Conservation (phyloP, 345 rosid genomes). For the Arabidopsis arenosa region DNA sequence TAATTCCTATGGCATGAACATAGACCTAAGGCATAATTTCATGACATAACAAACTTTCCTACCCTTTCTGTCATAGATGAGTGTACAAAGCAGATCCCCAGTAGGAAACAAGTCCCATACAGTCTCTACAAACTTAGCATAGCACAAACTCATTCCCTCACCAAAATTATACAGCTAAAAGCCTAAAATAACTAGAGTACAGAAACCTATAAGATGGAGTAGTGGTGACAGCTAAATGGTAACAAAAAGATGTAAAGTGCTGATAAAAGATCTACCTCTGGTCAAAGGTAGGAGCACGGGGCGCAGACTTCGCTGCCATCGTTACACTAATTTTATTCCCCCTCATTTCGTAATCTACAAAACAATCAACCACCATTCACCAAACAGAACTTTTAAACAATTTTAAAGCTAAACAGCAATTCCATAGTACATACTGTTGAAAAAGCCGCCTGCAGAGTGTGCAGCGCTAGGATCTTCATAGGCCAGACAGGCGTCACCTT, state of each 20-base stretch:
- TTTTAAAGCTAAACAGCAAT: constrained; percentile 6
- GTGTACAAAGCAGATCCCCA: constrained; percentile 6
- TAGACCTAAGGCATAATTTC: constrained; percentile 2
- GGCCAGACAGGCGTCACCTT: constrained; percentile 89
- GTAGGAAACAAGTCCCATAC: background rate
- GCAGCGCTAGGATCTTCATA: constrained; percentile 99
- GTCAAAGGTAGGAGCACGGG: constrained; percentile 59
- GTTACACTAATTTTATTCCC: constrained; percentile 80
- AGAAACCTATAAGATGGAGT: background rate
- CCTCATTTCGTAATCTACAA: constrained; percentile 81
- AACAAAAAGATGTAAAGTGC: background rate
- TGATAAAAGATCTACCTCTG: constrained; percentile 60
- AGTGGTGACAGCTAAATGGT: constrained; percentile 7
- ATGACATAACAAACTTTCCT: background rate
- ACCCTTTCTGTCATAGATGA: constrained; percentile 2
- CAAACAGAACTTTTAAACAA: background rate
- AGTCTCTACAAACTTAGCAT: background rate
- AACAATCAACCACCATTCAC: constrained; percentile 18
- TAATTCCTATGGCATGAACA: background rate
- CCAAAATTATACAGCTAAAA: background rate
- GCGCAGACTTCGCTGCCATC: constrained; percentile 97
- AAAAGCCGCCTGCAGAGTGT: constrained; percentile 93
- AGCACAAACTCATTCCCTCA: background rate
- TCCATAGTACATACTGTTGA: constrained; percentile 56
- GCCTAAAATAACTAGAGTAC: background rate